A percentile compares a stretch with the other conserved stretches of the same genome.
phyloP scores from a whole-genome alignment of 805 yeast species.

The Metschnikowia cubensis region DNA sequence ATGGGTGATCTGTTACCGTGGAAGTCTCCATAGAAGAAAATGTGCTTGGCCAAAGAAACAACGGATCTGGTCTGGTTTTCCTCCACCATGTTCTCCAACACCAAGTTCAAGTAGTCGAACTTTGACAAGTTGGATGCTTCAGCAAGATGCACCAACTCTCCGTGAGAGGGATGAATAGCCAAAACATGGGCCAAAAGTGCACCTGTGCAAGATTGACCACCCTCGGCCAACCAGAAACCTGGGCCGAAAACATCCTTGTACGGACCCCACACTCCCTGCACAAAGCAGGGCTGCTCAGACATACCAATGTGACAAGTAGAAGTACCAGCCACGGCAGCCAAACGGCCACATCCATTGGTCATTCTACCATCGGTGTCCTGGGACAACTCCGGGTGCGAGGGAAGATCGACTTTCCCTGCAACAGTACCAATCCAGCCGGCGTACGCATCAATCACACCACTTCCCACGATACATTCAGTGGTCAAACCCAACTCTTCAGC shows the following conservation, averaged over 20 bases:
- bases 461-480: constrained; percentile 77
- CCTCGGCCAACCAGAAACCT: constrained; percentile 93
- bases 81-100: constrained; percentile 61
- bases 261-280: constrained; percentile 98
- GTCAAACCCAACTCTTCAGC: constrained; percentile 85
- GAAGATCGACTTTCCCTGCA: constrained; percentile 78
- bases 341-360: constrained; percentile 68
- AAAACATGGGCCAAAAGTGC: constrained; percentile 86
- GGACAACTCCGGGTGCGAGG: constrained; percentile 45
- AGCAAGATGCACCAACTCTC: constrained; percentile 63
- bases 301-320: constrained; percentile 94
- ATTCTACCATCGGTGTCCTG: constrained; percentile 44
- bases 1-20: constrained; percentile 98
- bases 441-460: constrained; percentile 96
- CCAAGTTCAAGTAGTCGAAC: constrained; percentile 78
- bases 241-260: constrained; percentile 90
- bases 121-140: constrained; percentile 66
- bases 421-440: constrained; percentile 99
- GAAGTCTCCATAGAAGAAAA: constrained; percentile 92
- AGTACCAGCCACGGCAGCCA: constrained; percentile 98
- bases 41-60: constrained; percentile 74
- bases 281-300: constrained; percentile 81
- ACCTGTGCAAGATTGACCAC: constrained; percentile 98
- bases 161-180: constrained; percentile 82
- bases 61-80: constrained; percentile 63